Conservation (phyloP, 495 filamentous ascomycete genomes). For the Xylaria flabelliformis region DNA sequence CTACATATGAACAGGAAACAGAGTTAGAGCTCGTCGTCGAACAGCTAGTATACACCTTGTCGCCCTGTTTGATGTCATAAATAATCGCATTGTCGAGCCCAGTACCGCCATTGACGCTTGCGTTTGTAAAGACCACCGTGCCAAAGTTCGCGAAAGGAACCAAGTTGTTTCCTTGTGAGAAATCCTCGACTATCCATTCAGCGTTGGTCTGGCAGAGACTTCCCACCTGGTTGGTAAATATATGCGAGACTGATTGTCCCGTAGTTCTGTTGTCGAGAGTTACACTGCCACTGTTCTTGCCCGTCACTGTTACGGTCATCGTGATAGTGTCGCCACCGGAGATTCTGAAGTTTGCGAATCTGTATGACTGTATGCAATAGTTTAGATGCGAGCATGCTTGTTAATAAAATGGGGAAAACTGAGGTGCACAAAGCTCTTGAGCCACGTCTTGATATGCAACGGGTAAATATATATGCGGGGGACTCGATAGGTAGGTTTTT, state of each 20-base stretch:
- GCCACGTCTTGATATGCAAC: neutral
- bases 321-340: constrained; percentile 62
- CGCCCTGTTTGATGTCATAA: constrained; percentile 60
- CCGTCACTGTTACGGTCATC: constrained; percentile 56
- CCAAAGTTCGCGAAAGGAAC: constrained; percentile 64
- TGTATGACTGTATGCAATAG: constrained; percentile 48
- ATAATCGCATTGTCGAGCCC: constrained; percentile 53
- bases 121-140: constrained; percentile 55
- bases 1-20: constrained; percentile 40
- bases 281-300: constrained; percentile 58
- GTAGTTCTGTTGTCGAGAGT: constrained; percentile 62
- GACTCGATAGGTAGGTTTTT: neutral
- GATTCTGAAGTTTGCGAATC: constrained; percentile 60
- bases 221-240: constrained; percentile 46
- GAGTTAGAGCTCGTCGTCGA: constrained; percentile 47
- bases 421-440: neutral
- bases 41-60: constrained; percentile 55
- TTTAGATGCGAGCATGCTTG: constrained; percentile 20
- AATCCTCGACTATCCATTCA: constrained; percentile 74
- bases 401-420: neutral
- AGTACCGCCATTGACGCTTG: constrained; percentile 42
- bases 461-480: neutral
- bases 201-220: constrained; percentile 57
- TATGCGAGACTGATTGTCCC: constrained; percentile 60
- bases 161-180: constrained; percentile 51